These are phyloP conservation scores for Scutellaria galericulata DNA, from an alignment of 257 asterid species.

Conservation along the genomic window DNA sequence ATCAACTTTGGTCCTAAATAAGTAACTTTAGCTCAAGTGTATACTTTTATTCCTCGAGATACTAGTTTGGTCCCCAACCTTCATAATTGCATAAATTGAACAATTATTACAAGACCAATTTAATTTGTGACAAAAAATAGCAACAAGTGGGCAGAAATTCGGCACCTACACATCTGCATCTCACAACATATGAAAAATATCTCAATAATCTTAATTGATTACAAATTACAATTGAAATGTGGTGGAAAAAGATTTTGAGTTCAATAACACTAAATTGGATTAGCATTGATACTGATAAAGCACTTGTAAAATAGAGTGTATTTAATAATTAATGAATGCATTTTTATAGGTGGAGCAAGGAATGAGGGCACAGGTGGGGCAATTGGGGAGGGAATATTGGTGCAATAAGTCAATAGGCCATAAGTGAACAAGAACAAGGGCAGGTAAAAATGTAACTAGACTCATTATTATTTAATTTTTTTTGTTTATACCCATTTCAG, in stretches of 20 bases:
- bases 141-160: slow-evolving; percentile 15
- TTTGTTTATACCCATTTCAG: neutral
- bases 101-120: neutral
- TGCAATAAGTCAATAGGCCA: slow-evolving; percentile 24
- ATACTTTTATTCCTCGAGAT: neutral
- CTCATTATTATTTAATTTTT: neutral
- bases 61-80: neutral
- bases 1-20: no score
- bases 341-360: no score
- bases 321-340: no score
- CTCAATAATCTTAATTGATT: no score
- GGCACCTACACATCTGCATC: neutral
- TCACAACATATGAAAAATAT: no score
- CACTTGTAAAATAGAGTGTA: no score
- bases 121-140: slow-evolving; percentile 9
- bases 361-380: no score
- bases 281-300: no score
- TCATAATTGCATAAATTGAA: slow-evolving; percentile 12
- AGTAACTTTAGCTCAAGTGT: no score
- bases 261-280: no score
- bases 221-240: no score
- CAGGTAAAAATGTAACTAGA: slow-evolving; percentile 1
- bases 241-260: no score
- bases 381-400: neutral
- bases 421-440: neutral